Evolutionary conservation across 176 grass and related monocot species (phyloP), one percentile per base, ranked within the genome.

Genomic region (Metroxylon sagu): DNA sequence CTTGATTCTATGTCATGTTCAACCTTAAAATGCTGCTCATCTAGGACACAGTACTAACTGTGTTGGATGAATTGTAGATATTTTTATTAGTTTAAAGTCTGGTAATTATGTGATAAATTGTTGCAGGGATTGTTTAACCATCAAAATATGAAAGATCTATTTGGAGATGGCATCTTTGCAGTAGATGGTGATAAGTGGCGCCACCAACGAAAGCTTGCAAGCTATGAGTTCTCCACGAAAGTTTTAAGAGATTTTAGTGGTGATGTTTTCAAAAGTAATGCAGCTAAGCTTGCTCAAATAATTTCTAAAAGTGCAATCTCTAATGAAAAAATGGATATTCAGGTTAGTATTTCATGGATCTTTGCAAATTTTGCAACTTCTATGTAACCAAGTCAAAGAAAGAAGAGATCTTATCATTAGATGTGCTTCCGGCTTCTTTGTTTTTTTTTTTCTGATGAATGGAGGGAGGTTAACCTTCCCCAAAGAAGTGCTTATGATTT

Each of bases 81-180:
- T 3, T 43, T 43, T 43, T 3, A 43, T 12, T 14, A 14, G 2
- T 43, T 43, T 0, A 43, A 10, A 43, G 35, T 12, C 12, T 43
- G 35, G 12, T 43, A 43, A 43, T 43, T 8, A 14, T 43, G 2
- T 43, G 35, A 43, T 43, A 43, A 43, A 10, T 43, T 18, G 14
- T 16, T 65, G 16, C 52, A 89, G 81, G 81, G 81, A 8, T n/a
- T 0, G 0, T 89, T 48, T 25, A 85, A 89, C 70, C 72, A 76
- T 50, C 49, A 49, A 19, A 85, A 75, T 59, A 4, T 12, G 59
- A 54, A 31, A 1, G 86, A 85, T 14, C 59, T 89, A 3, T 17
- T 89, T 4, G 81, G 86, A 19, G 86, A 89, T 2, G 86, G 86
- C 52, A 89, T 89, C 18, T 89, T 89, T 72, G 70, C 71, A 14